These are phyloP conservation scores for Xerocomellus dryophilus DNA, from an alignment of 768 basidiomycete genomes.

Conservation along the genomic window DNA sequence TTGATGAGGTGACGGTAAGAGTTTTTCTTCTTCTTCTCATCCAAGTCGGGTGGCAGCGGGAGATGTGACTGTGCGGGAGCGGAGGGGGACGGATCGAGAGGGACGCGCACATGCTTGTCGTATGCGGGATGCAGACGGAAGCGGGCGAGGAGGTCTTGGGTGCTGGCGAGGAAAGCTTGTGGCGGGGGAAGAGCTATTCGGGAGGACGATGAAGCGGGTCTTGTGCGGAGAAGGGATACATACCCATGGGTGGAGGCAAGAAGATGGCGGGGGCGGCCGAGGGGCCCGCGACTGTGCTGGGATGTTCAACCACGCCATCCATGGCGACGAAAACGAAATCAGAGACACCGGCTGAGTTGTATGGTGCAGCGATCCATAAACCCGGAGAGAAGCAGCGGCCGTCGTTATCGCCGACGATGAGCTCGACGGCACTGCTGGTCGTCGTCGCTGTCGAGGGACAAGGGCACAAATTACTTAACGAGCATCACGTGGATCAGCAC, in stretches of 20 bases:
- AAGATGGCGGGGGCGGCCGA: constrained; percentile 25
- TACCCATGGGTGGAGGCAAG: constrained; percentile 35
- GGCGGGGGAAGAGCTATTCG: constrained; percentile 32
- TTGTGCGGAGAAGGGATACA: constrained; percentile 8
- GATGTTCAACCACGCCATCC: constrained; percentile 34
- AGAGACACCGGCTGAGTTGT: constrained; percentile 19
- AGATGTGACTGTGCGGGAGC: constrained; percentile 31
- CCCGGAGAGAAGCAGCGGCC: neutral
- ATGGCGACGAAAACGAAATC: constrained; percentile 29
- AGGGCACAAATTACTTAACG: constrained; percentile 35
- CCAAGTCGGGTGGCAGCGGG: constrained; percentile 51
- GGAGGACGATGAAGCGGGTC: constrained; percentile 16
- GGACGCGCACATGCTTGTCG: constrained; percentile 74
- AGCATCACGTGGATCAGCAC: constrained; percentile 23
- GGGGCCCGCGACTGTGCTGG: constrained; percentile 64
- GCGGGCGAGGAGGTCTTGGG: constrained; percentile 73
- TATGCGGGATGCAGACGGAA: constrained; percentile 73
- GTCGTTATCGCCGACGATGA: constrained; percentile 32
- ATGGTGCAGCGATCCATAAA: constrained; percentile 18
- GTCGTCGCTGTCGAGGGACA: constrained; percentile 36
- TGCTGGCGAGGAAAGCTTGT: constrained; percentile 56
- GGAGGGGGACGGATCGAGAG: constrained; percentile 31
- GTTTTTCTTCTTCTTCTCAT: constrained; percentile 72
- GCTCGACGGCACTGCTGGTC: constrained; percentile 25
- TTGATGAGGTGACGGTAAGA: constrained; percentile 75